Evolutionary conservation across 2,329 filamentous ascomycete species (phyloP).

Genomic region (Hortaea werneckii): DNA sequence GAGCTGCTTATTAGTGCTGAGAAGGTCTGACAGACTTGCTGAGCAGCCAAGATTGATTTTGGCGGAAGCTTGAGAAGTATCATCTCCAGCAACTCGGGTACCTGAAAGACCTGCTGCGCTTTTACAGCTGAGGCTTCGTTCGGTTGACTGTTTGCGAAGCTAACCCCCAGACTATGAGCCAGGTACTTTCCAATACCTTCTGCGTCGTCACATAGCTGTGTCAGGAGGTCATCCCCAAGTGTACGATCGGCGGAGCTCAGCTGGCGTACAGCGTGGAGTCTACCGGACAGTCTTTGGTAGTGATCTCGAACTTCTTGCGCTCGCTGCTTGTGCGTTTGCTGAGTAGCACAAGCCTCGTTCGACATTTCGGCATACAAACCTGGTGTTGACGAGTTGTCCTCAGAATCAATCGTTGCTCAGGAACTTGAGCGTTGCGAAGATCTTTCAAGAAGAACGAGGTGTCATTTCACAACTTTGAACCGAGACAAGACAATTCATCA

Average conservation of each 20-base stretch:
- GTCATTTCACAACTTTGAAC: too few species aligned
- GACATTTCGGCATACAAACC: background rate
- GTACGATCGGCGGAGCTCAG: too few species aligned
- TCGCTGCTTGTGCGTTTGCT: too few species aligned
- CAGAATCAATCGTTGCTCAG: background rate
- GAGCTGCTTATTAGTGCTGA: background rate
- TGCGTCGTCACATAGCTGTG: too few species aligned
- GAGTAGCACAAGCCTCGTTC: too few species aligned
- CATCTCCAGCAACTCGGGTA: slow-evolving; percentile 6
- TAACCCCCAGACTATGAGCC: background rate
- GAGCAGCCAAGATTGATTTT: background rate
- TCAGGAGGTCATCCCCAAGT: too few species aligned
- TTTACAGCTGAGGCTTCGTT: background rate
- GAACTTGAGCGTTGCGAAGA: background rate
- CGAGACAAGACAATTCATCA: too few species aligned
- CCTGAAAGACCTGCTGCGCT: background rate
- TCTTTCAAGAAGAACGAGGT: background rate
- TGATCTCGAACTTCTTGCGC: too few species aligned
- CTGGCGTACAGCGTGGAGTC: too few species aligned
- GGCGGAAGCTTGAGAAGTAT: slow-evolving; percentile 2
- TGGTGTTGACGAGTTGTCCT: background rate
- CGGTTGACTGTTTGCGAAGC: background rate
- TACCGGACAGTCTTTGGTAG: too few species aligned
- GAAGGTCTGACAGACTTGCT: background rate
- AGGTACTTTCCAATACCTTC: background rate